These are phyloP conservation scores for Stephanodiscus minutulus DNA, from an alignment of 108 stramenopile species.

Conservation along the genomic window DNA sequence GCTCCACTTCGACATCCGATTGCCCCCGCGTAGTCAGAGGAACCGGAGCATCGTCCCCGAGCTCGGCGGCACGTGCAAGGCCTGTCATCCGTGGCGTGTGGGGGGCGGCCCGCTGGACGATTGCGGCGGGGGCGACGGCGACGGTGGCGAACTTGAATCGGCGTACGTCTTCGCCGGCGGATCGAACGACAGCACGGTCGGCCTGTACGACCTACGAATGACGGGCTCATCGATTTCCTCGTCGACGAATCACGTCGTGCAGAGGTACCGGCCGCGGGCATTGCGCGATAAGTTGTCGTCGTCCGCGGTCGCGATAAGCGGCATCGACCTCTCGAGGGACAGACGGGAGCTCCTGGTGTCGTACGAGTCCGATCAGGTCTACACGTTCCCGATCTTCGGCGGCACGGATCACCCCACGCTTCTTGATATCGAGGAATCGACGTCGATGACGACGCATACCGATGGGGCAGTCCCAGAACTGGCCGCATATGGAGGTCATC, in stretches of 20 bases:
- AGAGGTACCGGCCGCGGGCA: slow-evolving; percentile 55
- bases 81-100: slow-evolving; percentile 59
- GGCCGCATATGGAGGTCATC: slow-evolving; percentile 73
- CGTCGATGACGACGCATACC: not conserved
- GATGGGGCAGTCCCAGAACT: slow-evolving; percentile 48
- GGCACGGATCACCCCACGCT: slow-evolving; percentile 35
- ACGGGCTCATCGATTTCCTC: slow-evolving; percentile 33
- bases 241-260: slow-evolving; percentile 38
- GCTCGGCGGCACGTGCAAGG: slow-evolving; percentile 55
- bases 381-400: slow-evolving; percentile 74
- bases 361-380: slow-evolving; percentile 85
- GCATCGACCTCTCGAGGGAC: slow-evolving; percentile 74
- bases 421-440: slow-evolving; percentile 41
- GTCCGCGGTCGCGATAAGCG: slow-evolving; percentile 67
- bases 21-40: slow-evolving; percentile 66
- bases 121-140: slow-evolving; percentile 17
- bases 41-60: slow-evolving; percentile 51
- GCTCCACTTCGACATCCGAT: slow-evolving; percentile 69
- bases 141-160: slow-evolving; percentile 53
- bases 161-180: slow-evolving; percentile 79
- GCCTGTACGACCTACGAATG: slow-evolving; percentile 80
- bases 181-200: slow-evolving; percentile 58
- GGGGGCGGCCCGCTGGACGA: slow-evolving; percentile 6
- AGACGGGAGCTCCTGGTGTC: slow-evolving; percentile 70
- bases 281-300: slow-evolving; percentile 25